Base-by-base conservation (phyloP, 2,329 filamentous ascomycete species). In the Fusarium brachygibbosum region DNA sequence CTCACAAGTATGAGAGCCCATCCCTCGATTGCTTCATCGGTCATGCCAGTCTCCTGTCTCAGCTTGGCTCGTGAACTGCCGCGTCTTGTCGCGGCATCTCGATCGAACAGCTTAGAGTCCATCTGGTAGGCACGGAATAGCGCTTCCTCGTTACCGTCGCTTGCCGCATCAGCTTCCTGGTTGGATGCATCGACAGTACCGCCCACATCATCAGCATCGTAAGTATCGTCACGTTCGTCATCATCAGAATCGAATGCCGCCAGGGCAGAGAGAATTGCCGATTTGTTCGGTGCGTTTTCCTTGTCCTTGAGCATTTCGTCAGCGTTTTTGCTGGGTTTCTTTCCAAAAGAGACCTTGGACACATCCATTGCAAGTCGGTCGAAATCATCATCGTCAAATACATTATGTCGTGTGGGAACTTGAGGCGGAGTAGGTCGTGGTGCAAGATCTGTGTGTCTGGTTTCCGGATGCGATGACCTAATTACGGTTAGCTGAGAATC, bases 151-250 rank as follows among this genome's bases (percentile, higher is more conserved):
- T 87, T 87, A 54, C 81, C 82, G 32, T 88, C 85, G 37, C 78
- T 80, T 8, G 71, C 74, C 16, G 79, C 83, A 58, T 86, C 83
- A 1, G 80, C 80, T 60, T 87, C 84, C 52, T 88, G 87, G 35
- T 86, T 84, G n/a, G 88, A 84, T 8, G 87, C 83, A 19, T 97
- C 94, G 5, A 98, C 90, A 0, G 92, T 93, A 23, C 95, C 94
- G 35, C 96, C 96, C 3, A 98, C 93, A 75, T 98, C 96, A 50
- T 90, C 93, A 3, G 91, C 89, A 74, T 99, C 96, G 76, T 99
- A 99, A 0, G 95, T 98, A 78, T 99, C 96, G 78, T 99, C 96
- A 35, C 94, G 88, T 81, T 99, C 96, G 77, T 99, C 96, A 71
- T 98, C 96, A 73, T 98, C 95, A 0, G 91, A 91, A 80, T 98